Evolutionary conservation across 305 asterid species (phyloP), one percentile per base, ranked within the genome.

Genomic region (Lippia alba): DNA sequence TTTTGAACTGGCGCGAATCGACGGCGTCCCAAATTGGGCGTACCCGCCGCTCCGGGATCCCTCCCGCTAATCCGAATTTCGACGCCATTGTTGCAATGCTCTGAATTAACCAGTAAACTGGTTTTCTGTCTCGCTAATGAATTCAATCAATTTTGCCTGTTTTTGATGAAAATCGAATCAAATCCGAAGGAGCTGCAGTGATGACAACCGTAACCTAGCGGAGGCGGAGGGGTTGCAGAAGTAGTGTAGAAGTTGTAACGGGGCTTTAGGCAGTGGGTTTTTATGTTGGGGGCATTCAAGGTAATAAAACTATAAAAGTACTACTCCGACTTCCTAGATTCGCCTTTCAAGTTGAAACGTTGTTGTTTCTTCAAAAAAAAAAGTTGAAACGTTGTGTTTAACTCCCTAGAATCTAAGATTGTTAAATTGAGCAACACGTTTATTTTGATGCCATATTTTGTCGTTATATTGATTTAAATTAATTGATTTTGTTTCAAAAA

Each of bases 11-110:
- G 68, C 98, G 98, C 63, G 97, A 86, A 69, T 92, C 96, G 66
- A 95, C 84, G 78, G 98, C 96, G 70, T 95, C 99, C 98, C 98
- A 89, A 60, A 95, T 84, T 58, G 96, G 96, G 62, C 96, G 93
- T 76, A 90, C 96, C 70, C 97, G 83, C 41, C 97, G 93, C 87
- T 92, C 99, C 83, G 97, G 96, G 39, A 92, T 83, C 68, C 96
- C 99, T 32, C 98, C 96, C 65, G 93, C 93, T 57, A 95, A 78
- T 46, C 98, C 99, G 75, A 92, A 85, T 79, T 90, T 95, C 8
- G 98, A 90, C n/a, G 98, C 83, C 98, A 95, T 94, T 51, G 20
- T 48, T 36, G 55, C 36, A 64, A 45, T 20, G 7, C 57, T 5
- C 44, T 41, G 56, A 18, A 24, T 24, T 5, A 62, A 16, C 19